These are phyloP conservation scores for Alternaria consortialis DNA, from an alignment of 2,329 filamentous ascomycete species.

Conservation along the genomic window DNA sequence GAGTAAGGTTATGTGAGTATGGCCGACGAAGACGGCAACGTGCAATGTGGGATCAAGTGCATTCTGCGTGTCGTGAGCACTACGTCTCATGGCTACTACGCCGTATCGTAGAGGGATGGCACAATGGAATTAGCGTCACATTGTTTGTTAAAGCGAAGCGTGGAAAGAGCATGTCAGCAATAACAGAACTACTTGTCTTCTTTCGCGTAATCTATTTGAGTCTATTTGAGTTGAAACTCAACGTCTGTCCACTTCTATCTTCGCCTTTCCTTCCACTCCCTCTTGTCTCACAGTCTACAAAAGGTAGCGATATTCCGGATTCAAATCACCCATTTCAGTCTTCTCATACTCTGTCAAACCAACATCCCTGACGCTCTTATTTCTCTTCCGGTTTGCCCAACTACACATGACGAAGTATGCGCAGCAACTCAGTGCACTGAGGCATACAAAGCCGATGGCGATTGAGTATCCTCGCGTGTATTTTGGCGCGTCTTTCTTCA, in stretches of 20 bases:
- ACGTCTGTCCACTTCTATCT: not conserved
- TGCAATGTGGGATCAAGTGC: not conserved
- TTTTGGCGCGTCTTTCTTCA: conserved; percentile 68
- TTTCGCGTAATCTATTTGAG: not conserved
- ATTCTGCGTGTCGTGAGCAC: not conserved
- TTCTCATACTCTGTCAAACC: conserved; percentile 69
- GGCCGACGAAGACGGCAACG: too few relatives aligned
- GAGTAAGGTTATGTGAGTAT: not conserved
- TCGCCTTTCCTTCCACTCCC: not conserved
- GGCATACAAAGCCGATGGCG: conserved; percentile 74
- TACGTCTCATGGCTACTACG: not conserved
- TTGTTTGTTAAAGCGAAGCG: too few relatives aligned
- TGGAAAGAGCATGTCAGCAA: not conserved
- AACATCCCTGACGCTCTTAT: conserved; percentile 57
- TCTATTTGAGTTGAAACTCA: not conserved
- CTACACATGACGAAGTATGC: conserved; percentile 68
- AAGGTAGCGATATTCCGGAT: conserved; percentile 68
- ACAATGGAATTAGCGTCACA: not conserved
- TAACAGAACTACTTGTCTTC: not conserved
- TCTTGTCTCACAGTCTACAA: conserved; percentile 51
- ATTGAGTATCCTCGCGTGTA: conserved; percentile 81
- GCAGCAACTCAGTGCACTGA: conserved; percentile 70
- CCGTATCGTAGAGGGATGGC: not conserved
- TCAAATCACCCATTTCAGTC: conserved; percentile 67
- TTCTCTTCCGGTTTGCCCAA: conserved; percentile 68